Base-by-base conservation (phyloP, 2,329 filamentous ascomycete genomes). In the Exophiala xenobiotica region DNA sequence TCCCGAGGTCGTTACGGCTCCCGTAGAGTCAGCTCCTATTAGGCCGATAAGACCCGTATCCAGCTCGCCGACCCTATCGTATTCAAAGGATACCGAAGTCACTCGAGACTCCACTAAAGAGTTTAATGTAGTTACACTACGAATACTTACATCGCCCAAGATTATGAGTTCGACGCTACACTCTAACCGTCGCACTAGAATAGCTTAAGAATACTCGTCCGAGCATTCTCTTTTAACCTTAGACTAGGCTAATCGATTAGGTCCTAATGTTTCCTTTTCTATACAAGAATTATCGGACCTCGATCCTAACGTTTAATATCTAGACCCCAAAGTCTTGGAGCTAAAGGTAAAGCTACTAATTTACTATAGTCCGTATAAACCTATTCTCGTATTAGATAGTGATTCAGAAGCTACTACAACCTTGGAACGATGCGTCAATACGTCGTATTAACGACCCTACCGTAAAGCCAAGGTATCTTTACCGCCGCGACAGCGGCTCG, bases 1-100 rank as follows among this genome's bases (percentile, higher is more conserved):
- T 49, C 64, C 54, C 24, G 60, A 65, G 48, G 27, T 53, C 26
- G 54, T 54, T 43, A 53, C 56, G 35, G 68, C 48, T 29, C 65
- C 56, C 46, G 62, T 48, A 24, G 63, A 65, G 27, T 31, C 8
- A 31, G 27, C 27, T 31, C 27, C 27, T 11, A 31, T 31, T n/a
- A 31, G 14, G 27, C 27, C 27, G 27, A n/a, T 31, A 31, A 31
- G 27, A 9, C 27, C 27, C 27, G 27, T 31, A n/a, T 31, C 27
- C 14, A 31, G 27, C 27, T 31, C 27, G 27, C 27, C 27, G 27
- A 31, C 27, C 27, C 27, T 31, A 35, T 61, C 55, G 38, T 23
- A 35, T 37, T 46, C 14, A 33, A 46, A 37, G 31, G 39, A 42
- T 20, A 42, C 39, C 39, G 39, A 24, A 24, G 39, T 24, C 39